Base-by-base conservation (phyloP, 2,329 filamentous ascomycete species). In the Pezicula carpinea region DNA sequence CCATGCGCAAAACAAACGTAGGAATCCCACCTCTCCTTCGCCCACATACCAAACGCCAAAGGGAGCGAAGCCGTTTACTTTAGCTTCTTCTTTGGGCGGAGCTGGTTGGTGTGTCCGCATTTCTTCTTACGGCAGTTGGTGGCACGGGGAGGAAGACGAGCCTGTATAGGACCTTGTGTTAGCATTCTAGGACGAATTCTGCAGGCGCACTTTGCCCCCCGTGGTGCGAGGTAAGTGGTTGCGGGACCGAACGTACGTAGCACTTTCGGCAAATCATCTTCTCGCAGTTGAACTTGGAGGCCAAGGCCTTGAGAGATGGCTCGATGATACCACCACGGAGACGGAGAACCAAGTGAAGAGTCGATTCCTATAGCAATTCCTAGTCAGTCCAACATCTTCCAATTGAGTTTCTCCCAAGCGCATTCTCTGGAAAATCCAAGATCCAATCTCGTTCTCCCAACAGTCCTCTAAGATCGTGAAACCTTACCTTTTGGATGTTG, bases 191-290 rank as follows among this genome's bases (percentile, higher is more conserved):
- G 40, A 39, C 31, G 34, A 29, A 32, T 15, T 46, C 40, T 19
- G 14, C 13, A 10, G 36, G 26, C 26, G 26, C 26, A 29, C 3
- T 29, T 6, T 11, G 26, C 5, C 6, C 8, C 8, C 13, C 26
- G 26, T 29, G 8, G 13, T 29, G 26, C 26, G 26, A 29, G 26
- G 13, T 29, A 11, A 8, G 26, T 23, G 36, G 43, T 14, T 10
- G 33, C 11, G 15, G 14, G 38, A 31, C 41, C 50, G 39, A 49
- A 84, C 87, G 65, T 85, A 93, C 89, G 77, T 97, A 97, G 87
- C 93, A 99, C 88, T 99, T 97, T 82, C 93, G 92, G 89, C 93
- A 97, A 77, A 97, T 96, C 87, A 92, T 92, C 87, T 96, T 96
- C 64, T 97, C 93, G 87, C 92, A 97, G 87, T 99, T 97, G 85